phyloP scores from a whole-genome alignment of 2,329 filamentous ascomycete genomes.

The Xylariomycetidae sp. region DNA sequence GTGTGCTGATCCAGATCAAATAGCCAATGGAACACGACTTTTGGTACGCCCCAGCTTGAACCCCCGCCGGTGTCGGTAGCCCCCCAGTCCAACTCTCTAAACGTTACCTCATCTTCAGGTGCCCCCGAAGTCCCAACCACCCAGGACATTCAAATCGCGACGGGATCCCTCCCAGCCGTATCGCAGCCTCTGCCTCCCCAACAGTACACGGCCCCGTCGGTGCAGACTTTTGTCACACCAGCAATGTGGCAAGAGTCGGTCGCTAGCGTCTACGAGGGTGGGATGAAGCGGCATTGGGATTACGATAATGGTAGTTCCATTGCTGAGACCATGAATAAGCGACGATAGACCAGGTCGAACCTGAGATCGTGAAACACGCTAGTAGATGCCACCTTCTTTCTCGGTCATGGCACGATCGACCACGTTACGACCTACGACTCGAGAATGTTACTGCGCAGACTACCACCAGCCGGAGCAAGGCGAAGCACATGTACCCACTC shows the following conservation, averaged over 20 bases:
- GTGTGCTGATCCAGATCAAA: no score
- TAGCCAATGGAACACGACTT: constrained; percentile 94
- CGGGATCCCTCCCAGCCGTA: constrained; percentile 37
- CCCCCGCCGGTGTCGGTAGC: constrained; percentile 36
- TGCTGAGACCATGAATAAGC: constrained; percentile 24
- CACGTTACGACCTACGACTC: constrained; percentile 5
- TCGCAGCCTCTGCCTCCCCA: constrained; percentile 45
- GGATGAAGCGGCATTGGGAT: constrained; percentile 59
- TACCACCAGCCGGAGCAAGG: background rate
- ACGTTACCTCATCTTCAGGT: constrained; percentile 48
- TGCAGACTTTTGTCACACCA: constrained; percentile 60
- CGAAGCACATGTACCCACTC: background rate
- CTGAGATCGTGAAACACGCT: constrained; percentile 5
- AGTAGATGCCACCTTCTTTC: constrained; percentile 13
- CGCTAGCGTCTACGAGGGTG: constrained; percentile 63
- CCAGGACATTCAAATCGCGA: constrained; percentile 47
- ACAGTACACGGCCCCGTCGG: constrained; percentile 48
- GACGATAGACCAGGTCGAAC: no score
- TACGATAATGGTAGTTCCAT: constrained; percentile 36
- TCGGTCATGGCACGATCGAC: constrained; percentile 9
- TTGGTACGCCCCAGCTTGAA: constrained; percentile 64
- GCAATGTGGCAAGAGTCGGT: constrained; percentile 73
- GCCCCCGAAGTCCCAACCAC: constrained; percentile 49
- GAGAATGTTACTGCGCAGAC: background rate
- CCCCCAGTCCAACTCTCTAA: constrained; percentile 47